Base-by-base conservation (phyloP, 2,329 filamentous ascomycete species). In the Botrytis elliptica region DNA sequence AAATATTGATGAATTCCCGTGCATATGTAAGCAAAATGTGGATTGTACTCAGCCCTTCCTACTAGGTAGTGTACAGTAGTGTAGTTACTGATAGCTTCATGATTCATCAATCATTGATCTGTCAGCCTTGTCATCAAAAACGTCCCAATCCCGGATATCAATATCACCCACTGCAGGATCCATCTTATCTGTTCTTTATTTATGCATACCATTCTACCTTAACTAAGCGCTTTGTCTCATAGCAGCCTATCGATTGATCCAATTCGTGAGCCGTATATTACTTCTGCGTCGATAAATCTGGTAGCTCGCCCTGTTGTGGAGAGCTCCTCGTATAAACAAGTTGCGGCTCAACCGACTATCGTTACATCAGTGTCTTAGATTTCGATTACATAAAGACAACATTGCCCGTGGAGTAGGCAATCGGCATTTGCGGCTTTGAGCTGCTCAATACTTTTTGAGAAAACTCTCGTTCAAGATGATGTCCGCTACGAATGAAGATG, bases 401-500 rank as follows among this genome's bases (percentile, higher is more conserved):
- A 40, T 55, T 46, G 52, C n/a, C 46, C 38, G 46, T 68, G 33
- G 65, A 55, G 46, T 12, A 55, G 29, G 64, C 33, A 40, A 40
- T 29, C 25, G 36, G 9, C 16, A 52, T 25, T n/a, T 40, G 65
- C 46, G n/a, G 52, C 36, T 59, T 38, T 33, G 29, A 16, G 67
- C 52, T 69, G 52, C n/a, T 33, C 40, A 60, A 44, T n/a, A n/a
- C 25, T 10, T 25, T 57, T 22, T 2, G 20, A 60, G 38, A 44
- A 40, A 44, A 55, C n/a, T n/a, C 10, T 57, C 62, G n/a, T 49
- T 63, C 76, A 80, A 77, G 82, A 91, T 90, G 88, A 91, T 91
- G 89, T 89, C 89, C 83, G 90, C 89, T 77, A 88, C 86, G 12
- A 89, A 88, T 81, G 89, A 91, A 80, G 86, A 90, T 84, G 90